A percentile compares a stretch with the other conserved stretches of the same genome.
phyloP scores from a whole-genome alignment of 2,329 filamentous ascomycete species.

The Botrytis fabae region DNA sequence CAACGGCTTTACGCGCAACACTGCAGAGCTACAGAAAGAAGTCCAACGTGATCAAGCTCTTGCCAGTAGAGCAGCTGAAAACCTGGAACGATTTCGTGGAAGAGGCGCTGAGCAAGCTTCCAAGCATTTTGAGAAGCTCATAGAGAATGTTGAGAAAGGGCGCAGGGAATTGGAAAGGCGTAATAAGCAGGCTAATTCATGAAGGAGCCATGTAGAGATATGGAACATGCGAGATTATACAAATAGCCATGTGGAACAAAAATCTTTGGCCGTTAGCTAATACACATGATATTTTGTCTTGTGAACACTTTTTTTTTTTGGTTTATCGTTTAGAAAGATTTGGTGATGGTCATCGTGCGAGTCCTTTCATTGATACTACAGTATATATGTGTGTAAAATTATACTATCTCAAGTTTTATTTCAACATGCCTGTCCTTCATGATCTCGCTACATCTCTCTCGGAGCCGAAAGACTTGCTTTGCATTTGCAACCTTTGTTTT shows the following conservation, averaged over 20 bases:
- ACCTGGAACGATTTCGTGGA: not conserved
- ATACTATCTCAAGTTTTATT: not conserved
- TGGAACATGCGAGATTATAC: not conserved
- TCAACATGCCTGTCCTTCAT: not conserved
- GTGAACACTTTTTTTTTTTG: not conserved
- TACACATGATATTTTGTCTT: not conserved
- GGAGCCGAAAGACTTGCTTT: not conserved
- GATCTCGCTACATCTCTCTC: not conserved
- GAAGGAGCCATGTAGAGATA: not conserved
- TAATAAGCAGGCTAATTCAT: not conserved
- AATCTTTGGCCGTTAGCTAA: not conserved
- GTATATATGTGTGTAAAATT: not conserved
- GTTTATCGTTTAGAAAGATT: not conserved
- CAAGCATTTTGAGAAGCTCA: conserved; percentile 2
- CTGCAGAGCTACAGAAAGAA: not conserved
- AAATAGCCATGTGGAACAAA: not conserved
- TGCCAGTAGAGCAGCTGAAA: not conserved
- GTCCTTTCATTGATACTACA: not conserved
- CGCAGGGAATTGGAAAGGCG: conserved; percentile 2
- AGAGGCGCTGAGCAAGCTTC: not conserved
- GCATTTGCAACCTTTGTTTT: not conserved
- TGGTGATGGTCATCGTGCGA: not conserved
- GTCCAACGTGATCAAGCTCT: not conserved
- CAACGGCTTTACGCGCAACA: not conserved
- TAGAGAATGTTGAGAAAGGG: conserved; percentile 3